Conservation (phyloP, 1,139 yeast species). For the Nematodospora anomalae region DNA sequence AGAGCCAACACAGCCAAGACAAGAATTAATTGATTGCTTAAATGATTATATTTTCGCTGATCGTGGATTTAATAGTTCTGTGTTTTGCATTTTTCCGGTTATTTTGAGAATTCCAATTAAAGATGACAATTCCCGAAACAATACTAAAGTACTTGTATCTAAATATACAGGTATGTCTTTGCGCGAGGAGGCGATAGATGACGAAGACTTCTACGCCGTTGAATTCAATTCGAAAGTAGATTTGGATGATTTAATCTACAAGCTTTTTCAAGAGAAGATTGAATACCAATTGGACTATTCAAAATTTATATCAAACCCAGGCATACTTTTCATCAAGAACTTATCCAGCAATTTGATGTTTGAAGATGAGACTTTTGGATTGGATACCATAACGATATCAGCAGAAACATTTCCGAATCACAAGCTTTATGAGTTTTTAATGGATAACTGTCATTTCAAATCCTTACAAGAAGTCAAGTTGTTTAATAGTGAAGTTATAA, state of each 20-base stretch:
- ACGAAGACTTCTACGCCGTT: slow-evolving; percentile 10
- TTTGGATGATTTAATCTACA: slow-evolving; percentile 15
- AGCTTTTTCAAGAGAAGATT: slow-evolving; percentile 10
- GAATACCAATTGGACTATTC: slow-evolving; percentile 26
- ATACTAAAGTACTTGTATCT: slow-evolving; percentile 2
- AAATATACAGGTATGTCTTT: slow-evolving; percentile 6
- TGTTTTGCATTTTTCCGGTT: slow-evolving; percentile 15
- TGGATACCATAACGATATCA: slow-evolving; percentile 10
- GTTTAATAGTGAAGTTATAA: slow-evolving; percentile 19
- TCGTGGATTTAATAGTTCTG: slow-evolving; percentile 6
- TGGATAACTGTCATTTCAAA: slow-evolving; percentile 24
- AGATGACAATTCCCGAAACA: neutral
- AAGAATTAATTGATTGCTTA: slow-evolving; percentile 11
- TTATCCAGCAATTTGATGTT: slow-evolving; percentile 19
- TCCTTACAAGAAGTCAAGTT: slow-evolving; percentile 32
- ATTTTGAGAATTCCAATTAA: slow-evolving; percentile 9
- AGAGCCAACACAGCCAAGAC: slow-evolving; percentile 3
- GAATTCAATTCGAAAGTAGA: slow-evolving; percentile 10
- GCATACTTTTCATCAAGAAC: slow-evolving; percentile 60
- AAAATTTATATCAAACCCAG: slow-evolving; percentile 61
- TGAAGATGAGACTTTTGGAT: slow-evolving; percentile 5
- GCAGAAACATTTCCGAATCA: slow-evolving; percentile 7
- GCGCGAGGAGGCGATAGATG: slow-evolving; percentile 2
- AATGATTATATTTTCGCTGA: slow-evolving; percentile 13
- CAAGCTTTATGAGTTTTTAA: slow-evolving; percentile 26